Base-by-base conservation (phyloP, 352 stramenopile genomes). In the Globisporangium okanoganense region DNA sequence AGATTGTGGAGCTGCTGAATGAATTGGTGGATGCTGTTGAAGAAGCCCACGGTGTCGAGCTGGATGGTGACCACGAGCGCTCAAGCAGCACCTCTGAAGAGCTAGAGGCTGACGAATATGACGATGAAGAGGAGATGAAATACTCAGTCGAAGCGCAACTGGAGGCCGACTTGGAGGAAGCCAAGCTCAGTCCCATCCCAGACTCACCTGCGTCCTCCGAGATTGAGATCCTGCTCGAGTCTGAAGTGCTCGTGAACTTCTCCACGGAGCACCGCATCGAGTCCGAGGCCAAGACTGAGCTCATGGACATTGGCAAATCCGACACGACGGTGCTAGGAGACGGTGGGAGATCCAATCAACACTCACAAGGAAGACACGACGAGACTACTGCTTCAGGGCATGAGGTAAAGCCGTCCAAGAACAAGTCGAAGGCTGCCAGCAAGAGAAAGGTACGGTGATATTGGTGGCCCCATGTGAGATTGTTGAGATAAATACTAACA, bases 1-100 rank as follows among this genome's bases (percentile, higher is more conserved):
- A 71, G 62, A 73, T 69, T 61, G 65, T 65, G 43, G 58, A 71
- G 8, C 20, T 66, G 51, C 58, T 64, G 4, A 65, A 72, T 50
- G 72, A 70, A 24, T 64, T 67, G 56, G 60, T 67, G 36, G 57
- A 67, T 16, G 45, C 45, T 4, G 29, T 62, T 4, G 56, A 62
- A 36, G 29, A 62, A 56, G 49, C 12, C 12, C 24, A 38, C 7
- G 25, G 51, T 0, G 9, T 13, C 49, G 29, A 61, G 33, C 56
- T 66, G 48, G 59, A 67, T 47, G 56, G 70, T 43, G 64, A 68
- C 22, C 56, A 38, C 38, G 56, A 51, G 56, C 62, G 49, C 33
- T 29, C n/a, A 3, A 43, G 1, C 48, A 54, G 16, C 35, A 40
- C 38, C 49, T 41, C n/a, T 3, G 29, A 20, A 14, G 29, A 27